Percentiles rank a stretch among this genome's conserved stretches.
These are phyloP conservation scores for Heritiera littoralis DNA, from an alignment of 345 rosid genomes.

Conservation along the genomic window DNA sequence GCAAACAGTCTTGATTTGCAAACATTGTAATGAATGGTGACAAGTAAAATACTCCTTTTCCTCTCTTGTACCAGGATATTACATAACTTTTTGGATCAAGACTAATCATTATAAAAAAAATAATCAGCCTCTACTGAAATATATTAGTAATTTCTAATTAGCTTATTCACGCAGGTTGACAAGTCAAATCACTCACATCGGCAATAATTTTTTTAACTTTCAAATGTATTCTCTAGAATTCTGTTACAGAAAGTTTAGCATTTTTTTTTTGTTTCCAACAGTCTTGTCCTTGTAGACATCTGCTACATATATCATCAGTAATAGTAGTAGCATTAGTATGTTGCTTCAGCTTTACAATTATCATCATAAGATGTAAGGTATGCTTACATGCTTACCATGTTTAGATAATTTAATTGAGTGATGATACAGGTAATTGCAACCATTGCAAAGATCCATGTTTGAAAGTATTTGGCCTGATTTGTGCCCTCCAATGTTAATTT, in stretches of 20 bases:
- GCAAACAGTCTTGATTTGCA: too few relatives aligned
- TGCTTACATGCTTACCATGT: constrained; percentile 54
- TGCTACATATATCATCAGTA: neutral
- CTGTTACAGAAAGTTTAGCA: neutral
- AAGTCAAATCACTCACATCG: neutral
- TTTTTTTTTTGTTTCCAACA: neutral
- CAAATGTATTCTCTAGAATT: neutral
- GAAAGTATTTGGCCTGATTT: constrained; percentile 58
- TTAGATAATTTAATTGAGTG: constrained; percentile 72
- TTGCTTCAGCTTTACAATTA: neutral
- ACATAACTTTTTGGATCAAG: neutral
- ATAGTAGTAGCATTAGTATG: neutral
- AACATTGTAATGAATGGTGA: too few relatives aligned
- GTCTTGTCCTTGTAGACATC: neutral
- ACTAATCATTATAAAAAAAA: neutral
- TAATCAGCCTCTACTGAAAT: neutral
- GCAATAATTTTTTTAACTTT: neutral
- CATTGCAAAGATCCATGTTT: constrained; percentile 78
- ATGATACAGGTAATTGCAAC: constrained; percentile 69
- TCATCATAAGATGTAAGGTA: neutral
- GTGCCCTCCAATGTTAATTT: constrained; percentile 66
- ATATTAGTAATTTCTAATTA: too few relatives aligned
- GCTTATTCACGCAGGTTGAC: neutral
- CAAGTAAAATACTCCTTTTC: neutral
- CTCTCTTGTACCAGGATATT: neutral